These are phyloP conservation scores for Rubroboletus satanas DNA, from an alignment of 768 basidiomycete species.

Conservation along the genomic window DNA sequence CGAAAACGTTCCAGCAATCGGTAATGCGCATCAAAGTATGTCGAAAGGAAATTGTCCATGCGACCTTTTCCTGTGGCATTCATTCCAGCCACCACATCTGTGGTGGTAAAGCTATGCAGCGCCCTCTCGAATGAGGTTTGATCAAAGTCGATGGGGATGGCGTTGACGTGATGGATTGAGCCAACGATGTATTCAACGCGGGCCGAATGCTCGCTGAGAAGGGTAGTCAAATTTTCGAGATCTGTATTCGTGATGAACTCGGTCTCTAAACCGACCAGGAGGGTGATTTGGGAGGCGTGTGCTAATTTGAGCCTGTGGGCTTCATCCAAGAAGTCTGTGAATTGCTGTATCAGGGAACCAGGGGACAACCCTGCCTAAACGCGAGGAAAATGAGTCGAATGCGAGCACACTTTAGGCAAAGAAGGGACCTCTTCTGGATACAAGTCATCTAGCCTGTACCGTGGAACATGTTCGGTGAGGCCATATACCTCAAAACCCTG, in stretches of 20 bases:
- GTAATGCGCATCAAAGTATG: conserved; percentile 87
- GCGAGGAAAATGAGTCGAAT: conserved; percentile 13
- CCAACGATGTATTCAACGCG: conserved; percentile 88
- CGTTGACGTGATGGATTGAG: conserved; percentile 86
- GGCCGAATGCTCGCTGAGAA: conserved; percentile 46
- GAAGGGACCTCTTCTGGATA: conserved; percentile 90
- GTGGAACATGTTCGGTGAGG: conserved; percentile 89
- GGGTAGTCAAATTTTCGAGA: conserved; percentile 49
- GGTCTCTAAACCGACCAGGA: conserved; percentile 90
- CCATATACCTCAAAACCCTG: conserved; percentile 82
- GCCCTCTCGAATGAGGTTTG: conserved; percentile 60
- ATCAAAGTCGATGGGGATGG: conserved; percentile 92
- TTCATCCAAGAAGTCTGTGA: conserved; percentile 69
- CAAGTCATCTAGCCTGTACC: conserved; percentile 75
- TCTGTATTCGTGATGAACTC: conserved; percentile 77
- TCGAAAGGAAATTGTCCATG: conserved; percentile 48
- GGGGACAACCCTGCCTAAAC: conserved; percentile 53
- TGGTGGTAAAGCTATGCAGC: conserved; percentile 42
- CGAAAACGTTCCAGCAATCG: conserved; percentile 62
- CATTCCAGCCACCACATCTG: conserved; percentile 24
- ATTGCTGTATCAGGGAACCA: conserved; percentile 55
- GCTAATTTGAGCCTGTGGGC: conserved; percentile 68
- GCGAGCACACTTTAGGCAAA: conserved; percentile 6
- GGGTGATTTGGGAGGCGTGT: conserved; percentile 62
- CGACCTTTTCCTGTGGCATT: conserved; percentile 21